Evolutionary conservation across 495 filamentous ascomycete species (phyloP), one percentile per base, ranked within the genome.

Genomic region (Aspergillus egyptiacus): DNA sequence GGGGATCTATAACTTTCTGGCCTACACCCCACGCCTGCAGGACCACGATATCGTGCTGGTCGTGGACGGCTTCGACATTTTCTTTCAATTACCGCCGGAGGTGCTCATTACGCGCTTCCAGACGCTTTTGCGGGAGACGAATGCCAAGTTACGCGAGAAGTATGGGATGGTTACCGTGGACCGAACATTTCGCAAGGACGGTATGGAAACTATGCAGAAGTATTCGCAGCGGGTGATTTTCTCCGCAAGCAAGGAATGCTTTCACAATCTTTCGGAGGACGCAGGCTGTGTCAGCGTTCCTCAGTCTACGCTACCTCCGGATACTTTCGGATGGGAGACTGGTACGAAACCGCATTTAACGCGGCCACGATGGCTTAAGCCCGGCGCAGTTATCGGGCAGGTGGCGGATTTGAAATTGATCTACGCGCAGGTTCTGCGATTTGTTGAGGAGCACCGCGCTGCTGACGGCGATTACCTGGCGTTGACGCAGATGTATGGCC

Each of bases 81-180:
- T 77, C 67, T 83, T 86, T 57, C 81, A 86, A 58, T 61, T 84
- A 22, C 79, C 78, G 1, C 70, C 78, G 2, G 73, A 81, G 33
- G 64, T 85, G 7, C 55, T 81, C 48, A 72, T 86, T 2, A 58
- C 71, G 41, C 68, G 79, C 28, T 84, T 78, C 54, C 71, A 79
- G 45, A 60, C 62, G 4, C 58, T 81, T 19, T 47, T 78, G 6
- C 58, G 64, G 11, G 71, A 69, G 30, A 75, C 72, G 14, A 79
- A 83, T 49, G 54, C 60, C 23, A 69, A 71, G 22, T 55, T 82
- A 30, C 53, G 53, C 32, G 59, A 65, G 30, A 72, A 70, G 32
- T 80, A 81, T 57, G 76, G 76, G 2, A 64, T 63, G 45, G 64
- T 65, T 6, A 54, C 50, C 7, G 56, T 70, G 17, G 57, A 68